Evolutionary conservation across 306 rosid species (phyloP).

Genomic region (Lathyrus aphaca): DNA sequence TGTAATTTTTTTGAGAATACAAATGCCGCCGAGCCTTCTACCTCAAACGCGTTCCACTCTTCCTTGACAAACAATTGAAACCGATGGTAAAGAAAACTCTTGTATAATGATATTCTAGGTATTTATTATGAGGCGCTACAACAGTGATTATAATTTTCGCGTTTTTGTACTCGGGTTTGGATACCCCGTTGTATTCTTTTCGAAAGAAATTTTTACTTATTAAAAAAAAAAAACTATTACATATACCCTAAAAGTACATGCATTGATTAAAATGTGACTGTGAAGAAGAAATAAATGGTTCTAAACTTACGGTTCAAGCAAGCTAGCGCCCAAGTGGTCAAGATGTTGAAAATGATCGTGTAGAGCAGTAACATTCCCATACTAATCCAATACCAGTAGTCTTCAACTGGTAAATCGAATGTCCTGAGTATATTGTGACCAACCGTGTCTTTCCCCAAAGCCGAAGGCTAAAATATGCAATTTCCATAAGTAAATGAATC

Average conservation of each 20-base stretch:
- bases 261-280: neutral
- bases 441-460: slow-evolving; percentile 42
- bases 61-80: too few species aligned
- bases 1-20: too few species aligned
- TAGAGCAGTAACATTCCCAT: slow-evolving; percentile 53
- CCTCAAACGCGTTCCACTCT: too few species aligned
- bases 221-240: too few species aligned
- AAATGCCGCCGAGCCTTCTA: too few species aligned
- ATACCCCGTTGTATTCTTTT: too few species aligned
- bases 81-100: too few species aligned
- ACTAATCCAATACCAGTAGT: slow-evolving; percentile 80
- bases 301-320: slow-evolving; percentile 73
- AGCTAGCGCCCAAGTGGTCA: slow-evolving; percentile 64
- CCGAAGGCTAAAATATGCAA: slow-evolving; percentile 54
- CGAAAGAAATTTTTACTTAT: too few species aligned
- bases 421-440: slow-evolving; percentile 63
- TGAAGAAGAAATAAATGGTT: neutral
- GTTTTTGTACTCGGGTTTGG: too few species aligned
- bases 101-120: too few species aligned
- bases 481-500: slow-evolving; percentile 22
- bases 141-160: too few species aligned
- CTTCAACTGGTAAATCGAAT: slow-evolving; percentile 55
- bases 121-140: too few species aligned
- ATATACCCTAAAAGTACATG: neutral
- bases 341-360: slow-evolving; percentile 60